Conservation (phyloP, 192 early-diverging fungal species). For the Linnemannia schmuckeri region DNA sequence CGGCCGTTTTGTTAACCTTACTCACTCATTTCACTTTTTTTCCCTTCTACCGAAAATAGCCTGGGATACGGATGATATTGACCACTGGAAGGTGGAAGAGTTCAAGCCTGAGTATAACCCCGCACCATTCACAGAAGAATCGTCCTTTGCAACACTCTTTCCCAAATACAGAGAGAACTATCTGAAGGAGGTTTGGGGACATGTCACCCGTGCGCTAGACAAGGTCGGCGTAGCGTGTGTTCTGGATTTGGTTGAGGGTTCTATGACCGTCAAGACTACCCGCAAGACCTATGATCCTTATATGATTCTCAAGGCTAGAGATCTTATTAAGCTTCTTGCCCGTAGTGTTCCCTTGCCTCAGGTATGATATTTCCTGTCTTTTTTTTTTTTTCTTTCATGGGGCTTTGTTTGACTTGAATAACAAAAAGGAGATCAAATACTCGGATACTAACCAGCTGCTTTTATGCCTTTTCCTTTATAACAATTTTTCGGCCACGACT, state of each 20-base stretch:
- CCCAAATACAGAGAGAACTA: slow-evolving; percentile 99
- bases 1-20: not conserved
- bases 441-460: too few relatives aligned
- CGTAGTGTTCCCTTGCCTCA: slow-evolving; percentile 95
- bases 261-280: slow-evolving; percentile 98
- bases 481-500: not conserved
- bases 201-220: slow-evolving; percentile 85
- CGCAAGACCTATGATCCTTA: slow-evolving; percentile 97
- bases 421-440: not conserved
- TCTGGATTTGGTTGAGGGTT: slow-evolving; percentile 96
- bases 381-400: not conserved
- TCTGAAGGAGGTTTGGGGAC: slow-evolving; percentile 91
- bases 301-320: slow-evolving; percentile 92
- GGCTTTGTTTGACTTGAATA: not conserved
- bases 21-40: not conserved
- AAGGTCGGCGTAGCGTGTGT: slow-evolving; percentile 88
- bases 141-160: slow-evolving; percentile 96
- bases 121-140: slow-evolving; percentile 89
- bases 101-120: slow-evolving; percentile 83
- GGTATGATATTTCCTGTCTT: slow-evolving; percentile 36
- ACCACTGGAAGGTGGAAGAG: slow-evolving; percentile 93
- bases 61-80: slow-evolving; percentile 94
- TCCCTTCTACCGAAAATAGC: slow-evolving; percentile 51
- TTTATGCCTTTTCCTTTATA: not conserved
- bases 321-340: slow-evolving; percentile 94